Base-by-base conservation (phyloP, 371 early-diverging fungal genomes). In the Batkoa obscura region DNA sequence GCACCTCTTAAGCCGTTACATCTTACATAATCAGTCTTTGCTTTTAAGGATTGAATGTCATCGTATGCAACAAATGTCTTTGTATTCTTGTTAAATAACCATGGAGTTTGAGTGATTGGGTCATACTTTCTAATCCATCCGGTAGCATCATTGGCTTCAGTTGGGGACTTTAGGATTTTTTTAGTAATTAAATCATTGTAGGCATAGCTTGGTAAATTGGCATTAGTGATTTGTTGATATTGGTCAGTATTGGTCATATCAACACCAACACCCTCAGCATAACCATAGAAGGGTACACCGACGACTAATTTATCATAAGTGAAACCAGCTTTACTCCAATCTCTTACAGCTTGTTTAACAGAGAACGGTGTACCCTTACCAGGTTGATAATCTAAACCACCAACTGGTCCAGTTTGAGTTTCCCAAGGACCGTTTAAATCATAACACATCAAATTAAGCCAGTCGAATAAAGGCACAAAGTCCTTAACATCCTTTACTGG, bases 201-300 rank as follows among this genome's bases (percentile, higher is more conserved):
- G 37, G 52, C 52, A 32, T 51, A 38, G 52, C 15, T 36, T n/a
- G 52, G 38, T 10, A 39, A 36, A 15, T 9, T 23, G 15, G 5
- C 17, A 33, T 35, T 51, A 23, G 52, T 51, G 15, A 51, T 31
- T 3, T 35, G 4, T 3, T 15, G 37, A 33, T 35, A 39, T n/a
- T 35, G 52, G 17, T 51, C 47, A 1, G 60, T 35, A 0, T 34
- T 15, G 2, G 55, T 60, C 64, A 62, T 64, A 30, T 62, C 64
- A 23, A 48, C 33, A 48, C 32, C 31, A 34, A 43, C n/a, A 45
- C 51, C 30, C 33, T 17, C 17, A 10, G 75, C 68, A n/a, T 75
- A 71, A 35, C 81, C 81, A 48, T 78, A 77, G 63, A 77, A 78
- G 1, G 76, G 71, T 15, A 78, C 61, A n/a, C 81, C 76, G 59